phyloP scores from a whole-genome alignment of 2,329 filamentous ascomycete species.

The Grosmannia penicillata region DNA sequence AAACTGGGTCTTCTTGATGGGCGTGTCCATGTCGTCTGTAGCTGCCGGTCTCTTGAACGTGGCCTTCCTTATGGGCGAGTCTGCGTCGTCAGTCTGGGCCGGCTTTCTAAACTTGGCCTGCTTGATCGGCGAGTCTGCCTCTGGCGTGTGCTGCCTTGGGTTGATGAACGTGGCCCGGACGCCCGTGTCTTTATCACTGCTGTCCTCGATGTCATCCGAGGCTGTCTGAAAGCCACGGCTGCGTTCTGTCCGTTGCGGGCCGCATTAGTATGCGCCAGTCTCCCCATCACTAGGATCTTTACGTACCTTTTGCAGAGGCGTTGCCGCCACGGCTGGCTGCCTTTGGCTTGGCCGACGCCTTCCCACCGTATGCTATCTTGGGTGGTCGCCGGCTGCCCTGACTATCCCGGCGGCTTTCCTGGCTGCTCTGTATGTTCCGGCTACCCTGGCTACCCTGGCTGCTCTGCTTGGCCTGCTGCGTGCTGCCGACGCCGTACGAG shows the following conservation, averaged over 20 bases:
- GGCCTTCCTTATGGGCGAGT: neutral
- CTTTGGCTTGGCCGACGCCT: too few relatives aligned
- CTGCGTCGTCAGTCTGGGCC: neutral
- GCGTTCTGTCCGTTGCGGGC: too few relatives aligned
- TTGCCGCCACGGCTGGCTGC: neutral
- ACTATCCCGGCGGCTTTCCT: too few relatives aligned
- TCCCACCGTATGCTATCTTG: neutral
- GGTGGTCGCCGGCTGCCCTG: too few relatives aligned
- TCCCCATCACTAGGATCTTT: too few relatives aligned
- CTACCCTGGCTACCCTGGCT: neutral
- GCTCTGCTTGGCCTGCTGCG: neutral
- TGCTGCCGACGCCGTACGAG: too few relatives aligned
- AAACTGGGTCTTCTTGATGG: slow-evolving; percentile 1
- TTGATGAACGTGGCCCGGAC: neutral
- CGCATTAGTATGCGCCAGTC: too few relatives aligned
- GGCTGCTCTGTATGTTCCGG: too few relatives aligned
- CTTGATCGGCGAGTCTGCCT: slow-evolving; percentile 1
- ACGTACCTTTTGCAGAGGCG: neutral
- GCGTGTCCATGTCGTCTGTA: too few relatives aligned
- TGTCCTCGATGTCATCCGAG: neutral
- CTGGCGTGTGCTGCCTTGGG: neutral
- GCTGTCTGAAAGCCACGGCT: neutral
- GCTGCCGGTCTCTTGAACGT: too few relatives aligned
- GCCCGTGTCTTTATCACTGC: neutral
- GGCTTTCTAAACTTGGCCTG: neutral